Conservation (phyloP, 306 rosid species). For the Amphicarpaea edgeworthii region DNA sequence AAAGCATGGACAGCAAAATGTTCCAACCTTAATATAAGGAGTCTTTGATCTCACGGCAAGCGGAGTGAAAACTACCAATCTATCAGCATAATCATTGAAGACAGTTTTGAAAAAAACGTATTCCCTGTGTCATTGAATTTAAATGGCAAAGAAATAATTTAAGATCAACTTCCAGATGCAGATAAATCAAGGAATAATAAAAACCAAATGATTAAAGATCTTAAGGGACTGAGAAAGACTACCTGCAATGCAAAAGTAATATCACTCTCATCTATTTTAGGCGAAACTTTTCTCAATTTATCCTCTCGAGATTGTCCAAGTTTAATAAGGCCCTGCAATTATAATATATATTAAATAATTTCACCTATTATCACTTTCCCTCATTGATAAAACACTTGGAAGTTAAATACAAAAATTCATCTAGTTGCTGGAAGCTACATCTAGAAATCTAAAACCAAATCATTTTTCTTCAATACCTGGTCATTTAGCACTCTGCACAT, state of each 20-base stretch:
- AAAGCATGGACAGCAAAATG: background rate
- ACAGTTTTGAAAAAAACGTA: conserved; percentile 81
- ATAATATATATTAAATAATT: conserved; percentile 35
- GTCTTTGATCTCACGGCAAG: conserved; percentile 36
- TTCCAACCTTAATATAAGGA: conserved; percentile 43
- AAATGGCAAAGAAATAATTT: conserved; percentile 21
- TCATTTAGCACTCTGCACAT: conserved; percentile 86
- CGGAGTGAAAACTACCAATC: conserved; percentile 30
- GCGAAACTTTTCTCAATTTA: conserved; percentile 71
- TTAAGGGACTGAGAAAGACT: conserved; percentile 13
- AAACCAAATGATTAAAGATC: background rate
- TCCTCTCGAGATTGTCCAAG: conserved; percentile 82
- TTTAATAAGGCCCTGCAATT: conserved; percentile 80
- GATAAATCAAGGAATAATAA: background rate
- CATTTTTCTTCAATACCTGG: conserved; percentile 62
- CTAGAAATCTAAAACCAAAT: conserved; percentile 22
- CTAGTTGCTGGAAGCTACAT: background rate
- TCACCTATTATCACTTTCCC: conserved; percentile 7
- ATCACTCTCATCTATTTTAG: conserved; percentile 76
- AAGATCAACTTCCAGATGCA: background rate
- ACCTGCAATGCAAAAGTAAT: conserved; percentile 88
- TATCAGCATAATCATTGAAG: conserved; percentile 56
- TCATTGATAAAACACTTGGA: background rate
- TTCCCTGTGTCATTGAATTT: conserved; percentile 65
- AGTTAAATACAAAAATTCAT: background rate